Evolutionary conservation across 1,284 basidiomycete species (phyloP).

Genomic region (Malassezia caprae): DNA sequence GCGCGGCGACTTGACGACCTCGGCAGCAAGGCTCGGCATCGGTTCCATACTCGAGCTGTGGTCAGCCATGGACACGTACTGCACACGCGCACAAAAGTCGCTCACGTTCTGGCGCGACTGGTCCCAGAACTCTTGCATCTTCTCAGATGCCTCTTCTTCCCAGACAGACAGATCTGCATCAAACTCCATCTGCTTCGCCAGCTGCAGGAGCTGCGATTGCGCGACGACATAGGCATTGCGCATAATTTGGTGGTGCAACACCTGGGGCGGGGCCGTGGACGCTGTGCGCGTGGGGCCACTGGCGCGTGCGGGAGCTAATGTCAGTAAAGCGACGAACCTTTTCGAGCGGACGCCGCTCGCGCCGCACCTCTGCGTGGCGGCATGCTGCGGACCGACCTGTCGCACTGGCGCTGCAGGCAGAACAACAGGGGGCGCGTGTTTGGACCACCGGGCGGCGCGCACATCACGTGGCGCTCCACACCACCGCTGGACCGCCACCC

Average conservation of each 20-base stretch:
- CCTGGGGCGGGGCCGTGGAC: neutral
- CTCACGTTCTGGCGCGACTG: conserved; percentile 10
- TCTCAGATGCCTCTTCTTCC: conserved; percentile 14
- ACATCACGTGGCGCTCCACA: conserved; percentile 4
- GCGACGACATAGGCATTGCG: conserved; percentile 18
- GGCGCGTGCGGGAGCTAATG: neutral
- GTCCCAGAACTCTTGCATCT: conserved; percentile 16
- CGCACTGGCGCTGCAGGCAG: neutral
- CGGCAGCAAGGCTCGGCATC: conserved; percentile 3
- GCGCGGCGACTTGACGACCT: conserved; percentile 17
- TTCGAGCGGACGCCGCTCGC: neutral
- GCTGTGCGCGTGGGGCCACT: neutral
- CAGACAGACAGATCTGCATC: conserved; percentile 10
- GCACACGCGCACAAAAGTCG: conserved; percentile 12
- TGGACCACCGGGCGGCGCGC: neutral
- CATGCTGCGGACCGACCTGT: conserved; percentile 5
- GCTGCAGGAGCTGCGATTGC: conserved; percentile 17
- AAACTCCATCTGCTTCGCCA: conserved; percentile 19
- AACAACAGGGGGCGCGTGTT: conserved; percentile 11
- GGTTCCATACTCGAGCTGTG: neutral
- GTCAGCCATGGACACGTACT: neutral
- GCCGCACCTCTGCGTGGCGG: conserved; percentile 9
- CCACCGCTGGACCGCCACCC: neutral
- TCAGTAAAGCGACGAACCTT: neutral
- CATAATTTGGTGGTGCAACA: conserved; percentile 11